Conservation (phyloP, 2,329 filamentous ascomycete genomes). For the Dothiorella sarmentorum region DNA sequence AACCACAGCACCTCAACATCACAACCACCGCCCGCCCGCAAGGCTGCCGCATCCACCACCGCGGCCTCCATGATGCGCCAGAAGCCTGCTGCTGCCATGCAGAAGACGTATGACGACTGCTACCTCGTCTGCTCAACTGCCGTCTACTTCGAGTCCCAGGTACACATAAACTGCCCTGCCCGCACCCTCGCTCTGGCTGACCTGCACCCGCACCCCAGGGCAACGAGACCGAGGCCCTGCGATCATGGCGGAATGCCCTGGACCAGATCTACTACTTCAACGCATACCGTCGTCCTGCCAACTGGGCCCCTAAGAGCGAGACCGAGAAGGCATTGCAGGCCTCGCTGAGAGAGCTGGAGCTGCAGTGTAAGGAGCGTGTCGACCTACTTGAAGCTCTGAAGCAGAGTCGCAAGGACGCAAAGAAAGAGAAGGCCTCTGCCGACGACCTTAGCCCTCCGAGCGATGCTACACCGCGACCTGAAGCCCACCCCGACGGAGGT, state of each 20-base stretch:
- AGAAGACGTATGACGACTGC: constrained; percentile 97
- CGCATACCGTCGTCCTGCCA: constrained; percentile 67
- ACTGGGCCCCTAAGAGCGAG: constrained; percentile 69
- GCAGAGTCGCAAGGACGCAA: constrained; percentile 57
- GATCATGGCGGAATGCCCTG: constrained; percentile 85
- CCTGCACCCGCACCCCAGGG: constrained; percentile 53
- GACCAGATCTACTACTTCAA: constrained; percentile 86
- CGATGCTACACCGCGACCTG: constrained; percentile 11
- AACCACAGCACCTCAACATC: neutral
- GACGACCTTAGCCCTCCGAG: neutral
- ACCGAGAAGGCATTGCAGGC: constrained; percentile 80
- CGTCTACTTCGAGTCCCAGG: constrained; percentile 92
- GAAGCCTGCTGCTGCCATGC: constrained; percentile 69
- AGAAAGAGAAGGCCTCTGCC: constrained; percentile 30
- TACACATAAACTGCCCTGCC: constrained; percentile 37
- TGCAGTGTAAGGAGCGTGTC: constrained; percentile 90
- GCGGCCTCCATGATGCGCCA: constrained; percentile 49
- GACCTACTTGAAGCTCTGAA: constrained; percentile 80
- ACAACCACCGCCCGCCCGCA: neutral
- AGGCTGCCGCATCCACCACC: neutral
- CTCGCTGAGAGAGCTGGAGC: constrained; percentile 75
- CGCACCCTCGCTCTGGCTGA: constrained; percentile 8
- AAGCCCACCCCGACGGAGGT: constrained; percentile 20
- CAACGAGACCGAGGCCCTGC: constrained; percentile 84
- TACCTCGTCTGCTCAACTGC: constrained; percentile 93